Evolutionary conservation across 192 early-diverging fungal species (phyloP), one percentile per base, ranked within the genome.

Genomic region (Coemansia sp.): DNA sequence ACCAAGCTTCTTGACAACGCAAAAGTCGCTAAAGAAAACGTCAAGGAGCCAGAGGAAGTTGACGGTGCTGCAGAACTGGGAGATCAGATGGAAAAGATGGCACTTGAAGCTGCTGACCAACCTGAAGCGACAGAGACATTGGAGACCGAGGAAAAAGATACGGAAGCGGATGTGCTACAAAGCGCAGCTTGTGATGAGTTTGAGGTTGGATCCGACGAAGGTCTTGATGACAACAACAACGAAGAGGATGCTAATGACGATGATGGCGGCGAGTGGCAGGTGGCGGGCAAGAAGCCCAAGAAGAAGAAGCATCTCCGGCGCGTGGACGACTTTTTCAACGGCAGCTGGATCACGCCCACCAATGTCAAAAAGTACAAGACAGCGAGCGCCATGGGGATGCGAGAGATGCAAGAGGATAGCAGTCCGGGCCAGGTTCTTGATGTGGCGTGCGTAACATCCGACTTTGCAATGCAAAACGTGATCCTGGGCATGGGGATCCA

Each of bases 391-490:
- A 84, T 82, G 54, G 84, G 84, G 20, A 71, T 83, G 55, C 71
- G 67, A 48, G 70, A 75, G 17, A 57, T 68, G 10, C 61, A 57
- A 1, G 75, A 70, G 2, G 47, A 61, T 7, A 63, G 40, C 25
- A 75, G 72, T 28, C 0, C 34, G 4, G 5, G 28, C 9, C 47
- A 62, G 31, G 36, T 64, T 3, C 81, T 92, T 61, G 67, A 83
- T n/a, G 93, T 95, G 5, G 94, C 90, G 17, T 96, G 94, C 70
- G 90, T 92, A 38, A 94, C 95, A 0, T 72, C 83, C 11, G 95
- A 98, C 82, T 98, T 93, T 67, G 94, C 95, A 27, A 94, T 97
- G 91, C 93, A 98, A 83, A 98, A 98, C 75, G 92, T 98, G 15
- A 68, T 97, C 37, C 74, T 98, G 54, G 93, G 96, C 77, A 96